Conservation (phyloP, 805 yeast genomes). For the Ogataea trehaloabstinens region DNA sequence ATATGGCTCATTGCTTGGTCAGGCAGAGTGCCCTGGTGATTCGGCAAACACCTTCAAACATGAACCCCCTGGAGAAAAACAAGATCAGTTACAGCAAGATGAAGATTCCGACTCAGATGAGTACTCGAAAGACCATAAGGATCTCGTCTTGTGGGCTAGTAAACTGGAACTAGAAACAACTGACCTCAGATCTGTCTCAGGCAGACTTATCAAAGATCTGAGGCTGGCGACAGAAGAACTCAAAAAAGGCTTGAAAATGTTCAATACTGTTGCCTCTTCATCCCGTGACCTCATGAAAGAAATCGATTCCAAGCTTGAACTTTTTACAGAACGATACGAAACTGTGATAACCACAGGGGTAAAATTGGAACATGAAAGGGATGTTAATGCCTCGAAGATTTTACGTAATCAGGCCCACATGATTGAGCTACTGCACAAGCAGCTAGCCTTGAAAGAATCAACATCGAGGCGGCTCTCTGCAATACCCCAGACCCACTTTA, state of each 20-base stretch:
- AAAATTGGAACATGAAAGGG: slow-evolving; percentile 3
- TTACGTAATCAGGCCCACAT: slow-evolving; percentile 13
- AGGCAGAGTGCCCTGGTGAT: not conserved
- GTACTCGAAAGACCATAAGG: slow-evolving; percentile 25
- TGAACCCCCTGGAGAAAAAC: not conserved
- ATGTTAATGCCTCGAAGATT: slow-evolving; percentile 10
- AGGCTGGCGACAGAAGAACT: slow-evolving; percentile 11
- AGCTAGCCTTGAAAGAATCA: slow-evolving; percentile 2
- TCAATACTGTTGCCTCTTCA: slow-evolving; percentile 8
- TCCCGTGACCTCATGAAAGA: slow-evolving; percentile 13
- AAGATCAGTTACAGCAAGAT: too few species aligned
- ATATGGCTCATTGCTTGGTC: not conserved
- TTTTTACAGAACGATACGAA: slow-evolving; percentile 3
- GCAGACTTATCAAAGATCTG: slow-evolving; percentile 15
- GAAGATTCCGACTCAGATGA: slow-evolving; percentile 5
- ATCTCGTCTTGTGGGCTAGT: slow-evolving; percentile 46
- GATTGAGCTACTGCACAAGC: slow-evolving; percentile 6
- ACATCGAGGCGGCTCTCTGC: too few species aligned
- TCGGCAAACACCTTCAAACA: not conserved
- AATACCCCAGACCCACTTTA: too few species aligned
- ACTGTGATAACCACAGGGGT: not conserved
- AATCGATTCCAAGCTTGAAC: slow-evolving; percentile 9
- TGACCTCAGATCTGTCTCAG: slow-evolving; percentile 36
- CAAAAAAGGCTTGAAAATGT: slow-evolving; percentile 5
- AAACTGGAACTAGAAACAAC: slow-evolving; percentile 48